phyloP scores from a whole-genome alignment of 495 filamentous ascomycete genomes.

The Letharia lupina region DNA sequence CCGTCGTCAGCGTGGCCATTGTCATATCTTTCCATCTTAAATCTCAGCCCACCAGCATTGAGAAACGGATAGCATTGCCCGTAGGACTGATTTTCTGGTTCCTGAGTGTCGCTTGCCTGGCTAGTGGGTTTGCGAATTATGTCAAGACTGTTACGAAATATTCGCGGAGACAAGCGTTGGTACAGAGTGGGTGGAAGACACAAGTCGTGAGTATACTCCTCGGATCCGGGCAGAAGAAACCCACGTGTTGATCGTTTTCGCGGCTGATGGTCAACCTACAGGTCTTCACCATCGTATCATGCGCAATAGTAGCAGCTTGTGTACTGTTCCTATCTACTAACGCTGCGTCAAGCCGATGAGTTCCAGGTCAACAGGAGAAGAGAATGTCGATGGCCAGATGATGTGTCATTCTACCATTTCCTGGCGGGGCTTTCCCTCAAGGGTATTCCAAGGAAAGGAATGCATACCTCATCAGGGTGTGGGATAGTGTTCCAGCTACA shows the following conservation, averaged over 20 bases:
- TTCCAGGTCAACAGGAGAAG: neutral
- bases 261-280: conserved; percentile 24
- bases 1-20: conserved; percentile 81
- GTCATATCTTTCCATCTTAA: conserved; percentile 89
- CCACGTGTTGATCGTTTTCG: neutral
- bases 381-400: neutral
- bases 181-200: conserved; percentile 91
- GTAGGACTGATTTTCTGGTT: conserved; percentile 85
- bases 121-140: conserved; percentile 76
- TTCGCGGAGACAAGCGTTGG: conserved; percentile 64
- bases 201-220: conserved; percentile 52
- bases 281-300: conserved; percentile 68
- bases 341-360: conserved; percentile 23
- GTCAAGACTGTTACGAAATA: conserved; percentile 81
- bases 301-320: conserved; percentile 73
- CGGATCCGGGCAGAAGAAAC: neutral
- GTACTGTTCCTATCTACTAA: conserved; percentile 55
- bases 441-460: neutral
- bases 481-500: neutral
- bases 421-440: neutral
- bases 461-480: neutral
- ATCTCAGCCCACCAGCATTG: conserved; percentile 55
- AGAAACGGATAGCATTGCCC: conserved; percentile 69
- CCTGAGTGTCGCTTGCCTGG: conserved; percentile 64
- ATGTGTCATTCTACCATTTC: neutral